phyloP scores from a whole-genome alignment of 345 rosid genomes.

The Ceriops tagal region DNA sequence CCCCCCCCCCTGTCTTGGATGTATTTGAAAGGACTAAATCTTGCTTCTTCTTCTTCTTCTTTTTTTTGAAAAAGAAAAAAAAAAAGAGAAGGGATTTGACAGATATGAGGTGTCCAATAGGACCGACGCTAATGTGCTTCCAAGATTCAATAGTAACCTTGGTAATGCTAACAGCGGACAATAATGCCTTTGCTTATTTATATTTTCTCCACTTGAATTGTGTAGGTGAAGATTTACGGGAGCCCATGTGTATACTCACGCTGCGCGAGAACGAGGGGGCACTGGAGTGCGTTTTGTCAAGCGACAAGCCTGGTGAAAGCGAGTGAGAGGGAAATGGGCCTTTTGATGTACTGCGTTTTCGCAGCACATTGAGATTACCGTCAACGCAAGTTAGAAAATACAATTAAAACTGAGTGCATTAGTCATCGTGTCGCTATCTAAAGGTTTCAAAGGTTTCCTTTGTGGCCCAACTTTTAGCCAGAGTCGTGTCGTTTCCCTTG shows the following conservation, averaged over 20 bases:
- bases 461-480: neutral
- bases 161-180: neutral
- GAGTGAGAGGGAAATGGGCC: neutral
- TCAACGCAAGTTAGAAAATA: constrained; percentile 9
- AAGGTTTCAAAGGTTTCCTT: neutral
- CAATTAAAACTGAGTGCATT: neutral
- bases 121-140: neutral
- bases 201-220: neutral
- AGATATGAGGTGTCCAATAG: no score
- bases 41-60: no score
- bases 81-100: no score
- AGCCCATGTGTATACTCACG: no score
- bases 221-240: neutral
- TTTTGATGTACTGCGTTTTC: neutral
- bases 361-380: constrained; percentile 19
- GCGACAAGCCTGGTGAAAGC: neutral
- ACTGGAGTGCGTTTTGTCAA: neutral
- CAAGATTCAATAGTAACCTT: neutral
- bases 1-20: no score
- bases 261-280: neutral
- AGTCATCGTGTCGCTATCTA: constrained; percentile 7
- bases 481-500: neutral
- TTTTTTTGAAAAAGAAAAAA: no score
- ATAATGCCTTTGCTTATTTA: no score
- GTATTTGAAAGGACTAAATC: no score